These are phyloP conservation scores for Leccinum longicurvipes DNA, from an alignment of 768 basidiomycete species.

Conservation along the genomic window DNA sequence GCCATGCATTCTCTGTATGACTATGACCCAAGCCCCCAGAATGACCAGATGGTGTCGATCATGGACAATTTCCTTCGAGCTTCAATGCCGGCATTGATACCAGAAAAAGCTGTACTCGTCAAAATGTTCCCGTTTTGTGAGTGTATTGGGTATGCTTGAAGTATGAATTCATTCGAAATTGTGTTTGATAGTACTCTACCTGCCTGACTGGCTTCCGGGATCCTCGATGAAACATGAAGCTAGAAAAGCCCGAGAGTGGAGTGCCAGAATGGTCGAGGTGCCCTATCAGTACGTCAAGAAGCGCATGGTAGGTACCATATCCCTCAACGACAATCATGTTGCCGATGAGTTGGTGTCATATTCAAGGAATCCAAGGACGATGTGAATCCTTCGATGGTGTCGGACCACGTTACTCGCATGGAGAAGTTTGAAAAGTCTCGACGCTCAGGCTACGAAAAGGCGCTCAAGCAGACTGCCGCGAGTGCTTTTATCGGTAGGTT, in stretches of 20 bases:
- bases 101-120: too few species aligned
- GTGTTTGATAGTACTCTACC: slow-evolving; percentile 18
- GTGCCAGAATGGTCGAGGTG: slow-evolving; percentile 7
- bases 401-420: too few species aligned
- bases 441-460: slow-evolving; percentile 9
- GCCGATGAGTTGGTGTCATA: background rate
- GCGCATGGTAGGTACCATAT: slow-evolving; percentile 5
- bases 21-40: slow-evolving; percentile 15
- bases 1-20: slow-evolving; percentile 16
- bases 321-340: background rate
- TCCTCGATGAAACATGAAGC: too few species aligned
- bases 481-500: too few species aligned
- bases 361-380: too few species aligned
- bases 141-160: too few species aligned
- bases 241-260: too few species aligned
- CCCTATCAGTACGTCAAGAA: slow-evolving; percentile 14
- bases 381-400: too few species aligned
- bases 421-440: too few species aligned
- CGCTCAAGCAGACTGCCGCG: slow-evolving; percentile 11
- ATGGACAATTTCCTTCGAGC: slow-evolving; percentile 7
- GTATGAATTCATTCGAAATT: background rate
- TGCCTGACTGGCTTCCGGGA: too few species aligned
- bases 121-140: too few species aligned
- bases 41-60: slow-evolving; percentile 14
- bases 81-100: too few species aligned